Evolutionary conservation across 1,284 basidiomycete species (phyloP), one percentile per base, ranked within the genome.

Genomic region (Marasmius sp.): DNA sequence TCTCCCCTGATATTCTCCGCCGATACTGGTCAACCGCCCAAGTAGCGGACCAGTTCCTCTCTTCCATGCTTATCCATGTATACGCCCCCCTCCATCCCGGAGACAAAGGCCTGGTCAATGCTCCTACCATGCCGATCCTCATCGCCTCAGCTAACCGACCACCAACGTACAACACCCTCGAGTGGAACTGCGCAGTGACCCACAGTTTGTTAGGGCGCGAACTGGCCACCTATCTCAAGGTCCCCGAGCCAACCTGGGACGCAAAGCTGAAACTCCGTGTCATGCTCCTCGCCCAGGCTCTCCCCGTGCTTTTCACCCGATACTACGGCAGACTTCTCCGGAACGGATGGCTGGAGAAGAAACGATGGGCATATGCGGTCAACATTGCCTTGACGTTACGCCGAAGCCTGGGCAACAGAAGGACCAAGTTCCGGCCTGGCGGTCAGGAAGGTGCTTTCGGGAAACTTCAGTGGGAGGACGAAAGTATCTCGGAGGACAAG

Each of bases 111-210:
- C 51, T 55, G 59, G 9, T 60, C 54, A 38, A 61, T 64, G 11
- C 72, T 76, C 0, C 80, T 79, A 80, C 80, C 3, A 70, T 81
- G 49, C 75, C 79, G 6, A 75, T 82, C 52, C 71, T 82, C 36
- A 71, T 72, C 57, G 76, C 80, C 0, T 72, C 75, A 53, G 74
- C 79, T 0, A 68, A 74, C 51, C 72, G 77, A 11, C 72, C 78
- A 12, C 79, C 79, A 0, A 71, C 76, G 38, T 64, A 69, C 58
- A 74, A 74, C 22, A 70, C 74, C 0, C 66, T 81, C 50, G 75
- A 70, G 39, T 74, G 75, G 61, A 75, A 80, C 64, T 76, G 77
- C 65, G 75, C 74, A 18, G 66, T 78, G 27, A 73, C 77, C 34
- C 68, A 75, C 10, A 70, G 74, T 63, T 70, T 81, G 53, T 67